A percentile compares a stretch with the other conserved stretches of the same genome.
Evolutionary conservation across 345 rosid genomes (phyloP).

Genomic region (Sonneratia caseolaris): DNA sequence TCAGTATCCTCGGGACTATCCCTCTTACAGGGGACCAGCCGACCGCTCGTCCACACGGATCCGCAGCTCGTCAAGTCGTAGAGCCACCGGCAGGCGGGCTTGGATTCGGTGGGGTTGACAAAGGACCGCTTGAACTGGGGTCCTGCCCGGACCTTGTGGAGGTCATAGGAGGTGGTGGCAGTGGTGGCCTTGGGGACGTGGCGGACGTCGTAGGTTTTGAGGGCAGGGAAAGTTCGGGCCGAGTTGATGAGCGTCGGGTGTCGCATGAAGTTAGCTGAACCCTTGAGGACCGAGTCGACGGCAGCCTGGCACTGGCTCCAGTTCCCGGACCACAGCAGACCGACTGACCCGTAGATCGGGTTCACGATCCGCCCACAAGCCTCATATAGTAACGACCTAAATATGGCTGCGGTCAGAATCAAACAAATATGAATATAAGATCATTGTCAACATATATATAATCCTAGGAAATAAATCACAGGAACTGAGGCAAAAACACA

Average conservation of each 20-base stretch:
- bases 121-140: slow-evolving; percentile 20
- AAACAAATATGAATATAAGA: not conserved
- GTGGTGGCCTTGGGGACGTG: slow-evolving; percentile 36
- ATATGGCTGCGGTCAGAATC: slow-evolving; percentile 22
- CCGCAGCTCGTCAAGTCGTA: slow-evolving; percentile 1
- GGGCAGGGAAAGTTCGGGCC: slow-evolving; percentile 25
- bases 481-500: no score
- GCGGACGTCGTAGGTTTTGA: slow-evolving; percentile 47
- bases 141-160: slow-evolving; percentile 21
- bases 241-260: slow-evolving; percentile 10
- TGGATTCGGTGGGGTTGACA: not conserved
- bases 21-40: not conserved
- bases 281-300: slow-evolving; percentile 46
- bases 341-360: slow-evolving; percentile 52
- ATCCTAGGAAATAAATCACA: no score
- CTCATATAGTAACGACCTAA: slow-evolving; percentile 55
- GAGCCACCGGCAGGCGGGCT: slow-evolving; percentile 3
- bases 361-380: slow-evolving; percentile 59
- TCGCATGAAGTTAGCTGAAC: slow-evolving; percentile 23
- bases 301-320: slow-evolving; percentile 67
- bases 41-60: slow-evolving; percentile 10
- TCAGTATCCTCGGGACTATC: slow-evolving; percentile 3
- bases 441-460: not conserved
- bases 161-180: slow-evolving; percentile 10
- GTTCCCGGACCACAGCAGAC: slow-evolving; percentile 47